Evolutionary conservation across 352 stramenopile genomes (phyloP), one percentile per base, ranked within the genome.

Genomic region (Globisporangium acanthophoron): DNA sequence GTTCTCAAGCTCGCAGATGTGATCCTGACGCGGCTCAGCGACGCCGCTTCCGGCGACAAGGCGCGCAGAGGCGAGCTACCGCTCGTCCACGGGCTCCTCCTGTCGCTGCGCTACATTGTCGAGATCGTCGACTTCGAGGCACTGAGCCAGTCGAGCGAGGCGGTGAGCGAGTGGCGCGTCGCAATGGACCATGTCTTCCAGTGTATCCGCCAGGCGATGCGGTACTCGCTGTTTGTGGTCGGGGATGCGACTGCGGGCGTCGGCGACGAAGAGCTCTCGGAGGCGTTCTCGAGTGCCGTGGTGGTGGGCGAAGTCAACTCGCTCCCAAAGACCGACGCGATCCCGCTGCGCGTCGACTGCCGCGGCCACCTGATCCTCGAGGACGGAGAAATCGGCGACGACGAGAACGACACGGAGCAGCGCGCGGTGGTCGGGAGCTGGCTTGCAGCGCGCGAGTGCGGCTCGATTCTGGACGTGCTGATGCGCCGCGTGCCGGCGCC

Each of bases 391-490:
- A 56, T 72, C n/a, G 71, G 70, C 21, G 73, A 73, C 11, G 66
- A 72, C 31, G 73, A 81, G 39, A 76, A 60, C 21, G 81, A 89
- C 41, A 65, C 71, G 4, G 72, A 88, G 29, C 83, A 95, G 53
- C 82, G 83, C 35, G 85, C 85, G 4, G 86, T 97, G 0, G 82
- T 96, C 0, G 83, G 85, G 18, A 93, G 81, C 56, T 97, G 88
- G 88, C 74, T 96, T 6, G 78, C 88, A 4, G 85, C 85, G 52
- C 82, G 87, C 21, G 88, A 96, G 58, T 88, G 81, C 39, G 85
- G 83, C 11, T 78, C 77, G 2, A 92, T 92, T 57, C 63, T 96
- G 33, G 74, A 91, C 21, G 65, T 85, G 41, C 62, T 96, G 1
- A 88, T 96, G 72, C 73, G 76, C 15, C 70, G 73, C 37, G 66